Conservation (phyloP, 1,139 yeast genomes). For the Entelexis sorbosivorans region DNA sequence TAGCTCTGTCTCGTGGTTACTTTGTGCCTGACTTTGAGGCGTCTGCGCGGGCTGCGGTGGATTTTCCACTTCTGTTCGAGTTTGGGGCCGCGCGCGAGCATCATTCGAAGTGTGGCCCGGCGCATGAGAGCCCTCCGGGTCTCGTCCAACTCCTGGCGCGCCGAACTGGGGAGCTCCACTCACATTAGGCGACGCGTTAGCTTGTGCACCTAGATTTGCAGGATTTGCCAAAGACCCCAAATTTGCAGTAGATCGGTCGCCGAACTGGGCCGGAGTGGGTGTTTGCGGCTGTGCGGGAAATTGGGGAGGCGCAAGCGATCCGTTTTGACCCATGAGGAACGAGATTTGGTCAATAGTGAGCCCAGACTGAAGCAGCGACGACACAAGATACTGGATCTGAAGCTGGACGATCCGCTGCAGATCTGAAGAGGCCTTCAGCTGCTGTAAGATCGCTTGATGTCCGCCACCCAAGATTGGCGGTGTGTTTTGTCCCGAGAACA, state of each 20-base stretch:
- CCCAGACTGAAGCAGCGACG: conserved; percentile 5
- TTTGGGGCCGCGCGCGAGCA: too few relatives aligned
- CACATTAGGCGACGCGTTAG: too few relatives aligned
- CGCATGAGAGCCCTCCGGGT: too few relatives aligned
- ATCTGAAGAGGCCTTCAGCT: conserved; percentile 1
- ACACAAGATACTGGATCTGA: background rate
- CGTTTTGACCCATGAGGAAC: background rate
- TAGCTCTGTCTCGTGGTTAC: too few relatives aligned
- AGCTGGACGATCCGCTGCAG: background rate
- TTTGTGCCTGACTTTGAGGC: background rate
- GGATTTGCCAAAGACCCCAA: too few relatives aligned
- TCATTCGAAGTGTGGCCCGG: too few relatives aligned
- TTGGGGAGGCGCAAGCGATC: background rate
- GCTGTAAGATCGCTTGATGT: background rate
- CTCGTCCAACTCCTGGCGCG: too few relatives aligned
- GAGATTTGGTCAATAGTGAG: conserved; percentile 6
- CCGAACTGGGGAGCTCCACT: too few relatives aligned
- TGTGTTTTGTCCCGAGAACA: background rate
- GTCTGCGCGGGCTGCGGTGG: background rate
- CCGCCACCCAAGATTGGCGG: background rate
- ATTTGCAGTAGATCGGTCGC: background rate
- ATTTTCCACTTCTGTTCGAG: background rate
- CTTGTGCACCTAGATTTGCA: too few relatives aligned
- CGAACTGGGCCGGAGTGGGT: background rate
- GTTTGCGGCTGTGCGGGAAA: background rate